A percentile compares a stretch with the other conserved stretches of the same genome.
These are phyloP conservation scores for Cryphonectria nitschkei DNA, from an alignment of 2,329 filamentous ascomycete genomes.

Conservation along the genomic window DNA sequence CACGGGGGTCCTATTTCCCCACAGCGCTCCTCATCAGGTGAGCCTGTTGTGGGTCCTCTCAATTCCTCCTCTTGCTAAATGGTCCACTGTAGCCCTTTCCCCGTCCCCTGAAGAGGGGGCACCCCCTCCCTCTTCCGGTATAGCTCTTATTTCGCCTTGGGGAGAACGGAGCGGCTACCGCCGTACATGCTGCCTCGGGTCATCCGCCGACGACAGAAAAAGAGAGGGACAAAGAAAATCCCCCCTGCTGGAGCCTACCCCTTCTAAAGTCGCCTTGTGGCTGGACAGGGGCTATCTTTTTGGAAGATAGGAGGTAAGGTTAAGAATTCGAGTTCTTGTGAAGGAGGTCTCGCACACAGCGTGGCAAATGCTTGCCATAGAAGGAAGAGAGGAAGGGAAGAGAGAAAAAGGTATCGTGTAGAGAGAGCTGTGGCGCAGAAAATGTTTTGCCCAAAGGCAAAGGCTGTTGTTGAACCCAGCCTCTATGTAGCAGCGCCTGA, in stretches of 20 bases:
- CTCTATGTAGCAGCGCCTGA: neutral
- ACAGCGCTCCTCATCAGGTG: neutral
- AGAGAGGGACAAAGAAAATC: no score
- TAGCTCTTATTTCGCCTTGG: conserved; percentile 1
- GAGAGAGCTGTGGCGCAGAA: neutral
- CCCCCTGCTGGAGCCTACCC: no score
- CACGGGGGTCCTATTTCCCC: neutral
- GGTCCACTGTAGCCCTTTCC: neutral
- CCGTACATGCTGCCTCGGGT: conserved; percentile 4
- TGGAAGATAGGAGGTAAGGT: neutral
- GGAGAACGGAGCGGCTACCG: conserved; percentile 1
- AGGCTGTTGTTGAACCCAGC: neutral
- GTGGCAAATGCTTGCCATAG: neutral
- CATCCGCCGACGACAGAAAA: neutral
- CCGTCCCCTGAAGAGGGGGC: neutral
- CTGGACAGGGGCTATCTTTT: no score
- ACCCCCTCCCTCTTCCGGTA: neutral
- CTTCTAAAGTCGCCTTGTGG: neutral
- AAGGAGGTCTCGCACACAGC: neutral
- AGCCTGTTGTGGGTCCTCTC: neutral
- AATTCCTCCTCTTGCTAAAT: conserved; percentile 6
- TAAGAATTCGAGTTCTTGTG: no score
- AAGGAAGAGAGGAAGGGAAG: neutral
- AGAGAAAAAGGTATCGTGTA: neutral
- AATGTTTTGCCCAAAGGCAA: neutral